Base-by-base conservation (phyloP, 805 yeast species). In the Priceomyces carsonii region DNA sequence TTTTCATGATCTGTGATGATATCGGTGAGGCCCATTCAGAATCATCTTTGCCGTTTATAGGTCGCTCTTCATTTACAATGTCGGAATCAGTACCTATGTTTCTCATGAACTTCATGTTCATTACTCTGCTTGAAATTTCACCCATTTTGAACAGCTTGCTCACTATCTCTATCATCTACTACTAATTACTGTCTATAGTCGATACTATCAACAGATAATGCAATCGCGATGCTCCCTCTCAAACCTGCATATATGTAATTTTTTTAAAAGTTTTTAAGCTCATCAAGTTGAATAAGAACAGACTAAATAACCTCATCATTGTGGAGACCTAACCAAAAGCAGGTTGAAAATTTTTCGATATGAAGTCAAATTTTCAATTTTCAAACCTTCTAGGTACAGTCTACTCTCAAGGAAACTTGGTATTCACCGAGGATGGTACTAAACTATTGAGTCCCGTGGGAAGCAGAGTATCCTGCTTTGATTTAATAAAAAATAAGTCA, bases 311-410 rank as follows among this genome's bases (percentile, higher is more conserved):
- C 14, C n/a, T 23, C 14, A 5, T 23, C 6, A 23, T 20, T 20
- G 23, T 20, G 23, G 23, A 20, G 23, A 20, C 10, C 23, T 21
- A 21, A 21, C 8, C 8, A 21, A 21, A 21, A 8, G 10, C 24
- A 21, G 9, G 12, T 4, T 10, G 18, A 18, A 29, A 18, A 14
- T 15, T 6, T 16, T 17, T n/a, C 29, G 32, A 23, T 18, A 87
- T 88, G 95, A 86, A 81, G 66, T 81, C 95, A n/a, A 95, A 87
- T 64, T 88, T 83, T 51, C 67, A 82, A 73, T 84, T 93, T 50
- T 80, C 95, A 21, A 93, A 91, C 63, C 70, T 93, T 20, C 67
- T 93, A 49, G 99, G 99, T 18, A 90, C 98, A 0, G 98, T 93
- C 3, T 93, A 93, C 56, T 72, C 95, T 32, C 86, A 84, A 55